Evolutionary conservation across 2,329 filamentous ascomycete species (phyloP), one percentile per base, ranked within the genome.

Genomic region (Colletotrichum eremochloae): DNA sequence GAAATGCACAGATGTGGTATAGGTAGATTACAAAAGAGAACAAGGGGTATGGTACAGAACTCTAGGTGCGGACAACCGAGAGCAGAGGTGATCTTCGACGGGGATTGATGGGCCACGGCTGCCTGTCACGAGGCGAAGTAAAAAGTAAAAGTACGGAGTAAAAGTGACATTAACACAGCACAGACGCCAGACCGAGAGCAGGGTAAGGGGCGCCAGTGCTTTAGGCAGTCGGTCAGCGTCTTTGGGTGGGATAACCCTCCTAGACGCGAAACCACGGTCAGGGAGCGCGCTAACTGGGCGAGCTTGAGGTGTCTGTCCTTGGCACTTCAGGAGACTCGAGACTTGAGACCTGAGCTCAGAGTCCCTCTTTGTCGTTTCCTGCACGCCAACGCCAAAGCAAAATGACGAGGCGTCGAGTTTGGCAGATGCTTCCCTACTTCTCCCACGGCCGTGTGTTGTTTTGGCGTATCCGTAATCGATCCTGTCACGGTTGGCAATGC

Each of bases 121-220:
- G 62, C 67, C 67, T 73, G 71, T 73, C 71, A 73, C 56, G 67
- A 48, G 71, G 71, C 62, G 62, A 50, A 73, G 67, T 44, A 42
- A 44, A 18, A 42, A 18, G 42, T 8, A 20, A 63, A 72, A 61
- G 69, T 24, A 24, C 24, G 24, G 24, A 24, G 24, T 56, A 55
- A 65, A 67, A 46, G 44, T 46, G 20, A 4, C 46, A 24, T 48
- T 48, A 48, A 70, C 70, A 61, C 60, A 70, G 70, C 66, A 72
- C 70, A 62, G 70, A 72, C 64, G 24, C 44, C 11, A 42, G 42
- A 9, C 2, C 33, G n/a, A n/a, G 56, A 24, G 36, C 12, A 24
- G n/a, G 14, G 56, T 42, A 40, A 52, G 61, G 48, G 15, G 14
- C n/a, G 57, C 8, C 44, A 52, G 60, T 50, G 33, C 61, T 53